Base-by-base conservation (phyloP, 2,329 filamentous ascomycete species). In the Emydomyces testavorans region DNA sequence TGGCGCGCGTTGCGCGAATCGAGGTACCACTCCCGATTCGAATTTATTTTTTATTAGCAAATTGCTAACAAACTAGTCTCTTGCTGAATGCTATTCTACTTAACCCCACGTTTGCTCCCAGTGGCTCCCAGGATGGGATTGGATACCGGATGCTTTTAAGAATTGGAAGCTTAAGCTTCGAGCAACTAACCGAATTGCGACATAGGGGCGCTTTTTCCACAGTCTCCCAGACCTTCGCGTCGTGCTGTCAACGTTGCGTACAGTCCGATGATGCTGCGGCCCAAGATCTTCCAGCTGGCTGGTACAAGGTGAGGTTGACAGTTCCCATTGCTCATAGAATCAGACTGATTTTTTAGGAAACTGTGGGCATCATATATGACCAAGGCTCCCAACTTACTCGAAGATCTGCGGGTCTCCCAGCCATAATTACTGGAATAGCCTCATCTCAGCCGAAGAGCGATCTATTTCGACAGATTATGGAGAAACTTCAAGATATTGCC, bases 1-100 rank as follows among this genome's bases (percentile, higher is more conserved):
- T 98, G 94, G 76, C 79, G 92, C 57, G 86, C 88, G 4, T 73
- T 95, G n/a, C 90, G 94, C 53, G 92, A 98, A 66, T 86, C 89
- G 20, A 94, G 86, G 83, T 87, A 69, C 52, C 66, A 48, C 51
- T 16, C 32, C 11, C 29, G 31, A 1, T 20, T 26, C 6, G 16
- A 6, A 5, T 4, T 8, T 40, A 18, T 15, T 10, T 6, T 18
- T 3, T 2, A 6, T 13, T 11, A 7, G 21, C 45, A 18, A 7
- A 21, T 46, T 6, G 16, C 43, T 50, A 39, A 40, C n/a, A 5
- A 42, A 8, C 15, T 31, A 92, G 87, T 63, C 80, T 86, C 48
- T 68, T 93, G 3, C 72, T 90, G 62, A 77, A 80, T 52, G 71
- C 74, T 0, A 74, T 85, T 31, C 66, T 82, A 18, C 65, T 70